Evolutionary conservation across 306 rosid species (phyloP), one percentile per base, ranked within the genome.

Genomic region (Castanospermum australe): DNA sequence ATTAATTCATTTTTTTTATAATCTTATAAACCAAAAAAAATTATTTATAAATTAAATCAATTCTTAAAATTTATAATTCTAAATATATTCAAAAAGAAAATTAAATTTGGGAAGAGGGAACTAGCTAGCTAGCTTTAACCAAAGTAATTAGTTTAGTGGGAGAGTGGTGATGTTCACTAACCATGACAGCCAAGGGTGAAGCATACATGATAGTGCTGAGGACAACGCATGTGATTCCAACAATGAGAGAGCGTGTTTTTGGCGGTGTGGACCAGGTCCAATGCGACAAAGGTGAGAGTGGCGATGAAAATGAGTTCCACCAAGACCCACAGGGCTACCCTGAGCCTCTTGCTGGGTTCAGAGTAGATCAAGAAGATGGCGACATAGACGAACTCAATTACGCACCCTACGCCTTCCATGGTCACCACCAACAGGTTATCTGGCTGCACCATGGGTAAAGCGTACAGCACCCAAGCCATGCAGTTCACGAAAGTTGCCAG

Each of bases 121-220:
- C n/a, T n/a, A n/a, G n/a, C n/a, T n/a, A n/a, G n/a, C n/a, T n/a
- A n/a, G n/a, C n/a, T n/a, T n/a, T n/a, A n/a, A n/a, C n/a, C n/a
- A n/a, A n/a, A n/a, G n/a, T n/a, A n/a, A n/a, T n/a, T n/a, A n/a
- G n/a, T n/a, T n/a, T n/a, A n/a, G n/a, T n/a, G n/a, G n/a, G n/a
- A n/a, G n/a, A n/a, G n/a, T n/a, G n/a, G n/a, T n/a, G n/a, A n/a
- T n/a, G n/a, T n/a, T n/a, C n/a, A 78, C 57, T 57, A 15, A 90
- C 94, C 86, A 90, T 90, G 78, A 90, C 82, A 0, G 88, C 54
- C 57, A 90, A 76, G 0, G 95, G 92, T 0, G 95, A 66, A 39
- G 95, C 95, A 20, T 85, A 90, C 92, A 90, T 90, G 89, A 87
- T 83, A 77, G 87, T 75, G 86, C 83, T 90, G 63, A 82, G 83